Base-by-base conservation (phyloP, 1,284 basidiomycete species). In the Boletellus deceptivus region DNA sequence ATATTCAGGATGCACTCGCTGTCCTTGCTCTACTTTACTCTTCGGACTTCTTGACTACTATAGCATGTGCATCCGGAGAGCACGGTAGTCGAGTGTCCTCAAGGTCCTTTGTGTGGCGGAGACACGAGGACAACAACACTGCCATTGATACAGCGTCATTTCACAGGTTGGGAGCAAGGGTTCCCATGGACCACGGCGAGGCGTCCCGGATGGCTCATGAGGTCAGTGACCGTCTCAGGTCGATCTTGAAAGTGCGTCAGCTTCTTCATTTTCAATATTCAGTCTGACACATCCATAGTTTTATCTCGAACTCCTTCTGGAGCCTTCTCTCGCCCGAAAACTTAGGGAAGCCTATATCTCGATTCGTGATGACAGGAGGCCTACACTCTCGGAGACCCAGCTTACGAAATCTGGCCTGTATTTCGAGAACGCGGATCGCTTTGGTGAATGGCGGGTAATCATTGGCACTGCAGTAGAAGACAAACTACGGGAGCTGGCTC, bases 111-210 rank as follows among this genome's bases (percentile, higher is more conserved):
- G 29, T 46, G 2, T 49, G 25, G 47, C 49, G 44, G 18, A 60
- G 58, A 33, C 43, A 45, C 7, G 53, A 42, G 38, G 43, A 39
- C 18, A 36, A 29, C 8, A 2, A 22, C 27, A 40, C 50, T n/a
- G 10, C 31, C 16, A 43, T 68, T 14, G 64, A 75, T 41, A 9
- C 25, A 25, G 39, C 60, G 3, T 56, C 55, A 2, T 70, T 76
- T 35, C 39, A 48, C 2, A 60, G 46, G 50, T 52, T 71, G 11
- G 59, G 60, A 3, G 39, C 46, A 1, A 34, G 46, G 1, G 53
- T 67, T 0, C 75, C 75, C 3, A 20, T 29, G 9, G 60, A 60
- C 14, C 35, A 43, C 14, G 45, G 52, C 3, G 63, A 67, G 33
- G 69, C 63, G 0, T 40, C 46, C 4, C 38, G 50, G 6, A 36